Evolutionary conservation across 441 rosid species (phyloP), one percentile per base, ranked within the genome.

Genomic region (Jatropha multifida): DNA sequence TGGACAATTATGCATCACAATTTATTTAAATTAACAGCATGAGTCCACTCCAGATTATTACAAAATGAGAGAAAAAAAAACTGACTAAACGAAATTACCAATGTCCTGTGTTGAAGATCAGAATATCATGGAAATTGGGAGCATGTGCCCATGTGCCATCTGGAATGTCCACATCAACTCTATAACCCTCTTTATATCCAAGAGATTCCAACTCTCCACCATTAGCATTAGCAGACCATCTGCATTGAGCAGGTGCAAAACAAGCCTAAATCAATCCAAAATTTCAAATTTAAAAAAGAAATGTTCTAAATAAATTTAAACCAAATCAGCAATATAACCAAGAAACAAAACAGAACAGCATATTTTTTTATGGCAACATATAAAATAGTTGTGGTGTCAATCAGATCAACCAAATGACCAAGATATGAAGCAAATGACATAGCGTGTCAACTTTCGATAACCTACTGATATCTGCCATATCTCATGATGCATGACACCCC

Each of bases 121-220:
- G 81, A 84, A 93, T 83, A 80, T 90, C 88, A 69, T 93, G 98
- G 83, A 95, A 93, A 69, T 74, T 80, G 23, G 90, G 82, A 84
- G 98, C 98, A 69, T 84, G 83, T 4, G 69, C 88, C 97, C 98
- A 93, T 18, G 98, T 85, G 76, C 83, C 84, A 9, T 93, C 98
- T 23, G 97, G 98, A 86, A 89, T 61, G 80, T 96, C 99, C 63
- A 93, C 90, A 86, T 93, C 98, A 74, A 95, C 86, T 86, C 96
- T 85, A 48, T 87, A 96, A 27, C 99, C 98, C 66, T 90, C 95
- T 82, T 84, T 93, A 83, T 84, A 93, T 74, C 98, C 98, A 81
- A 90, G 88, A 64, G 88, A 81, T 83, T 90, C 97, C 75, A 93
- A 83, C 75, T 83, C 77, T 38, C 94, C 95, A 49, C 92, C 94